These are phyloP conservation scores for Agrostemma githago DNA, from an alignment of 148 eudicot genomes.

Conservation along the genomic window DNA sequence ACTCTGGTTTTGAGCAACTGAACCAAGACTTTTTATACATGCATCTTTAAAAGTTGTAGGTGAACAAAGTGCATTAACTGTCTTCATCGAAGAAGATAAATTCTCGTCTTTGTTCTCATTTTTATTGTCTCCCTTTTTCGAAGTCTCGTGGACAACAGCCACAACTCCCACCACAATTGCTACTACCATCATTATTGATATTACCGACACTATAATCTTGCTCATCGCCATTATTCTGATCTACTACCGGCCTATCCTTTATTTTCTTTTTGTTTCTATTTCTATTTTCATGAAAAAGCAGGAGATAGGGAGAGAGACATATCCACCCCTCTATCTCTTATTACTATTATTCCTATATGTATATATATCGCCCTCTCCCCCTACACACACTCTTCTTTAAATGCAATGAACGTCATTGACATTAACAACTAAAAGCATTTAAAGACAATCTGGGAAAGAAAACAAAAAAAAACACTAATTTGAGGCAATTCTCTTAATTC, in stretches of 20 bases:
- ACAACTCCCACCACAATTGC: slow-evolving; percentile 48
- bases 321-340: slow-evolving; percentile 5
- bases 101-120: slow-evolving; percentile 20
- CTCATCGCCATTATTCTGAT: slow-evolving; percentile 23
- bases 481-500: neutral
- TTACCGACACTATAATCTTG: slow-evolving; percentile 32
- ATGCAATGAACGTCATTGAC: neutral
- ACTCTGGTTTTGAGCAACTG: slow-evolving; percentile 43
- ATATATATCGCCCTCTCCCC: neutral
- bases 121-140: slow-evolving; percentile 7
- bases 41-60: slow-evolving; percentile 41
- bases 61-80: slow-evolving; percentile 42
- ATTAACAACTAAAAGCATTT: neutral
- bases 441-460: neutral
- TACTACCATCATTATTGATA: slow-evolving; percentile 45
- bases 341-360: neutral
- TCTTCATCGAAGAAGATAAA: slow-evolving; percentile 31
- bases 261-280: neutral
- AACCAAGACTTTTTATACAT: slow-evolving; percentile 33
- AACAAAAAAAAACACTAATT: neutral
- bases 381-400: neutral
- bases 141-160: slow-evolving; percentile 22
- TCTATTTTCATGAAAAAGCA: neutral
- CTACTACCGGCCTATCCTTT: too few relatives aligned
- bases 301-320: slow-evolving; percentile 11